Evolutionary conservation across 768 basidiomycete species (phyloP).

Genomic region (Tulasnella sp.): DNA sequence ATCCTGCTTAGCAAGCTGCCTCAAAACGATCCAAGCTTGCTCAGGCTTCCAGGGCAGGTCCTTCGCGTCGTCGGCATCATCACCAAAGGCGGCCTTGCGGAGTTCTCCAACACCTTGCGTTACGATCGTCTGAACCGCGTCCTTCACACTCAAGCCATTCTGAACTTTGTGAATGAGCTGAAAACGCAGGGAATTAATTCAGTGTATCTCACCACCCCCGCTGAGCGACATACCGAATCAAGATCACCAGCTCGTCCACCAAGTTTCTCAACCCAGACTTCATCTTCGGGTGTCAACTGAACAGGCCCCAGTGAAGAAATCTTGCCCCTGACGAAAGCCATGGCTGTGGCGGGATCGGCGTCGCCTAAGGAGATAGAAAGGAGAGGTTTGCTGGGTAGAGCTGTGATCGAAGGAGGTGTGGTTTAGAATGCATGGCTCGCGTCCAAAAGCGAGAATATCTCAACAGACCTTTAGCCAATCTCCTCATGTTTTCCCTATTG

Average conservation of each 20-base stretch:
- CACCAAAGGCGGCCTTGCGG: constrained; percentile 88
- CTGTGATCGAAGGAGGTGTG: constrained; percentile 40
- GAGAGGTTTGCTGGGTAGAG: constrained; percentile 79
- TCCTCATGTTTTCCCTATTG: constrained; percentile 80
- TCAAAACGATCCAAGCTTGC: constrained; percentile 83
- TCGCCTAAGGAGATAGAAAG: constrained; percentile 75
- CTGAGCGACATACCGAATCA: constrained; percentile 56
- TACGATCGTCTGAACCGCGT: constrained; percentile 89
- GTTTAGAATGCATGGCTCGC: no score
- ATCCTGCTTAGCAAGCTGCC: constrained; percentile 60
- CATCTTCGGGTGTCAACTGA: constrained; percentile 55
- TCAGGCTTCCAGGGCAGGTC: constrained; percentile 75
- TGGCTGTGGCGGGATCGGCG: constrained; percentile 73
- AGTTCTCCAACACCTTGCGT: constrained; percentile 72
- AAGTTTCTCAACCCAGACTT: constrained; percentile 60
- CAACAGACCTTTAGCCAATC: constrained; percentile 66
- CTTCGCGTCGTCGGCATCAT: constrained; percentile 86
- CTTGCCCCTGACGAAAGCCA: constrained; percentile 78
- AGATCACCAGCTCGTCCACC: constrained; percentile 91
- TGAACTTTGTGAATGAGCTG: constrained; percentile 84
- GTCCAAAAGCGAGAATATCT: background rate
- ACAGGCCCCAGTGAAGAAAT: constrained; percentile 31
- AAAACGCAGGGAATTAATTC: background rate
- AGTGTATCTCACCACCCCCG: background rate
- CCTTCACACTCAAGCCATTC: constrained; percentile 63